Percentiles rank a stretch among this genome's conserved stretches.
Evolutionary conservation across 176 grass and related monocot species (phyloP).

Genomic region (Zizania latifolia): DNA sequence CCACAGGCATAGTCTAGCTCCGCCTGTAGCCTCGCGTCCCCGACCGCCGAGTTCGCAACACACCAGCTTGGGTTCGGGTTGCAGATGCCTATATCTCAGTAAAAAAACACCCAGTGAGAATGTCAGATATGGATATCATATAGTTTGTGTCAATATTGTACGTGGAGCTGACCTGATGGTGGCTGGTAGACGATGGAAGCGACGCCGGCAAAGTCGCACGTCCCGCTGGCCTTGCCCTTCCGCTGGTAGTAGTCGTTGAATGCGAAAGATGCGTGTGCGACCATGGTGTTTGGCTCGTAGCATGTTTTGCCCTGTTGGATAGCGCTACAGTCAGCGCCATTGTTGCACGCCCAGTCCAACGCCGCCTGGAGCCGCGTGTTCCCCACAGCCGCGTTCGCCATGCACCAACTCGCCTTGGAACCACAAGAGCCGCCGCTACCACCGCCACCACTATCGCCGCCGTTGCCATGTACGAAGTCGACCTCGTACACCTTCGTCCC

Average conservation of each 20-base stretch:
- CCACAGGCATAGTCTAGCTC: constrained; percentile 11
- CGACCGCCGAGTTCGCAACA: constrained; percentile 19
- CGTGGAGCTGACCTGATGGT: constrained; percentile 21
- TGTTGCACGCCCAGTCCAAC: constrained; percentile 51
- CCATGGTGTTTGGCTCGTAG: constrained; percentile 47
- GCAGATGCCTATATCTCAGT: neutral
- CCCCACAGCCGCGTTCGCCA: constrained; percentile 31
- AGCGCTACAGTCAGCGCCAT: constrained; percentile 52
- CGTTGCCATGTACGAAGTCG: constrained; percentile 23
- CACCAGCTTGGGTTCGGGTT: constrained; percentile 22
- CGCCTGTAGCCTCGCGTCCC: neutral
- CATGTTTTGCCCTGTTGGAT: constrained; percentile 39
- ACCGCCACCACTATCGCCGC: neutral
- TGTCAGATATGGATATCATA: too few species aligned
- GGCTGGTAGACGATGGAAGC: constrained; percentile 25
- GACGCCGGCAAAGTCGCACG: constrained; percentile 41
- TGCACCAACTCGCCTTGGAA: constrained; percentile 49
- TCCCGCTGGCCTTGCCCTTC: neutral
- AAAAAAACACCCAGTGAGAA: constrained; percentile 30
- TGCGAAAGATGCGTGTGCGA: constrained; percentile 37
- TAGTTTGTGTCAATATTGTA: too few species aligned
- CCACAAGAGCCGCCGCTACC: neutral
- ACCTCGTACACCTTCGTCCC: constrained; percentile 48
- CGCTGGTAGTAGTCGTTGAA: constrained; percentile 49
- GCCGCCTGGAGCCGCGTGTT: constrained; percentile 38